These are phyloP conservation scores for Rhododendron molle DNA, from an alignment of 148 eudicot genomes.

Conservation along the genomic window DNA sequence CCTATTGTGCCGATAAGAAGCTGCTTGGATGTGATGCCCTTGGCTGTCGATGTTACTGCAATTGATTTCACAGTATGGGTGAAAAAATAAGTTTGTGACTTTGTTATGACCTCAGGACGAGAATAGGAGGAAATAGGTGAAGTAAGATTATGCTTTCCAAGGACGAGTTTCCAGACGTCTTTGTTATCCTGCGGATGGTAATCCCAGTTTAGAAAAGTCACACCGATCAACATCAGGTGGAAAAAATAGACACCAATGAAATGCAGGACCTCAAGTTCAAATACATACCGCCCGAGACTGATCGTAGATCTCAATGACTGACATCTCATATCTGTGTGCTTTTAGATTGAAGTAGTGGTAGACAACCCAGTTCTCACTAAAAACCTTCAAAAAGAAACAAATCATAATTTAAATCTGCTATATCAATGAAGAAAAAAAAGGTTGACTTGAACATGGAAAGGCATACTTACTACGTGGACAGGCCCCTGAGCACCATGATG, in stretches of 20 bases:
- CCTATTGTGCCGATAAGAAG: conserved; percentile 93
- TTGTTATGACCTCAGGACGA: conserved; percentile 82
- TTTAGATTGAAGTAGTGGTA: conserved; percentile 96
- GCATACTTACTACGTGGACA: conserved; percentile 80
- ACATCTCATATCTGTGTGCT: conserved; percentile 97
- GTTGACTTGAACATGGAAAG: background rate
- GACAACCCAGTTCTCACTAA: conserved; percentile 99
- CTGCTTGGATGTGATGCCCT: conserved; percentile 94
- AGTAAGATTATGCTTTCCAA: conserved; percentile 96
- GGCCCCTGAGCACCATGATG: conserved; percentile 98
- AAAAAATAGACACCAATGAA: conserved; percentile 6
- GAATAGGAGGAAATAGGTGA: conserved; percentile 92
- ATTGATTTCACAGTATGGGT: conserved; percentile 82
- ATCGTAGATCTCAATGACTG: conserved; percentile 97
- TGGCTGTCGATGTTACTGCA: conserved; percentile 84
- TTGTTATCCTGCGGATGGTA: conserved; percentile 72
- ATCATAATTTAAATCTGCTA: background rate
- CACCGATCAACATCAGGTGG: background rate
- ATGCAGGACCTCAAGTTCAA: conserved; percentile 13
- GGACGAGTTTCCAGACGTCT: conserved; percentile 75
- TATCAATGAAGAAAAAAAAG: background rate
- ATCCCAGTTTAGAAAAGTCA: conserved; percentile 12
- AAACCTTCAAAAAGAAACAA: conserved; percentile 52
- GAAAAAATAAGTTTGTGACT: conserved; percentile 91
- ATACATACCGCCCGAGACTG: conserved; percentile 86